A percentile compares a stretch with the other conserved stretches of the same genome.
These are phyloP conservation scores for Ustilago loliicola DNA, from an alignment of 1,284 basidiomycete species.

Conservation along the genomic window DNA sequence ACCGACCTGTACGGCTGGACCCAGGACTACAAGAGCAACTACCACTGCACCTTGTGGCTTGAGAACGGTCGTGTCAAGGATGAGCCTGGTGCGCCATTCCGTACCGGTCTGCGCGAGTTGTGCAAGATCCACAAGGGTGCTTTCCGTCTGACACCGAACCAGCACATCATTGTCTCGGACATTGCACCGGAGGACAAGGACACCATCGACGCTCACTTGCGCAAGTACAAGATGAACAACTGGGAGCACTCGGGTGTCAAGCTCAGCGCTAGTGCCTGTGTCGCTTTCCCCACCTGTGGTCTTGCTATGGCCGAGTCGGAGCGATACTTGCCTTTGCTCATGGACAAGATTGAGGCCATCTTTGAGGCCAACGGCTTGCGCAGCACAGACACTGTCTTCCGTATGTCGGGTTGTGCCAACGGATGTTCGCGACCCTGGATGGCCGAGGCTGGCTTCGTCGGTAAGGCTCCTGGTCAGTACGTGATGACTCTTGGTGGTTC, in stretches of 20 bases:
- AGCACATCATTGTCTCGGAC: conserved; percentile 91
- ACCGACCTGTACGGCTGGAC: conserved; percentile 95
- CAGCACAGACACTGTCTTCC: conserved; percentile 94
- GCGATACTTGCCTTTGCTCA: conserved; percentile 90
- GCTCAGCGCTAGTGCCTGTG: conserved; percentile 79
- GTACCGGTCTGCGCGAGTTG: conserved; percentile 91
- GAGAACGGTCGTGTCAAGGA: conserved; percentile 98
- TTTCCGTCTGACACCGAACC: conserved; percentile 88
- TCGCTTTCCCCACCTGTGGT: conserved; percentile 94
- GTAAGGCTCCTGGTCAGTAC: conserved; percentile 94
- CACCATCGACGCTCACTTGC: conserved; percentile 83
- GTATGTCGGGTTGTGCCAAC: conserved; percentile 78
- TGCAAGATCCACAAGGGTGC: conserved; percentile 92
- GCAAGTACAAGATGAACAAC: conserved; percentile 92
- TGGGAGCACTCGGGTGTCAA: conserved; percentile 84
- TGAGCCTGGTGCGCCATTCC: conserved; percentile 89
- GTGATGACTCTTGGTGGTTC: conserved; percentile 96
- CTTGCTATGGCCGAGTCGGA: conserved; percentile 96
- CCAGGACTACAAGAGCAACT: conserved; percentile 86
- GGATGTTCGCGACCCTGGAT: conserved; percentile 81
- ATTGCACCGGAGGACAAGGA: conserved; percentile 77
- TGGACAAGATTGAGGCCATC: conserved; percentile 95
- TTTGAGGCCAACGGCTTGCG: conserved; percentile 92
- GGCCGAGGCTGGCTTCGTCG: conserved; percentile 94
- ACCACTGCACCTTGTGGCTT: conserved; percentile 94